Conservation (phyloP, 148 eudicot genomes). For the Rhododendron griersonianum region DNA sequence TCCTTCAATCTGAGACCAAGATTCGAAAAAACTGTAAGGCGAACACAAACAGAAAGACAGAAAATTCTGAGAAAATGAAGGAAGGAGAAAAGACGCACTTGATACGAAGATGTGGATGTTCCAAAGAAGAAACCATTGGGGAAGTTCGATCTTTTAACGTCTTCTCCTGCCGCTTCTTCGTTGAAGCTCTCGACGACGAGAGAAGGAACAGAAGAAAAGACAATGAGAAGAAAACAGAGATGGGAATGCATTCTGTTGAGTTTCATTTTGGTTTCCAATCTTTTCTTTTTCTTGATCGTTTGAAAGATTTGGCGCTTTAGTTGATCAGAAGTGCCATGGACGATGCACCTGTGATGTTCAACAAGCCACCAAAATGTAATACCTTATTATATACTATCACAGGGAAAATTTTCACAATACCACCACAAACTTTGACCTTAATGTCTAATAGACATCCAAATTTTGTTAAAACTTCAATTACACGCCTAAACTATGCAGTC, state of each 20-base stretch:
- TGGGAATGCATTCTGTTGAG: background rate
- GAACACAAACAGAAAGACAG: background rate
- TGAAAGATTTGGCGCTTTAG: no score
- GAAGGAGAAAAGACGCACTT: background rate
- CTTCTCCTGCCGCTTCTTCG: background rate
- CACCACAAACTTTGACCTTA: no score
- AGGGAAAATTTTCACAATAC: no score
- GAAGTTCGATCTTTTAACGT: background rate
- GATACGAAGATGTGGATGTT: background rate
- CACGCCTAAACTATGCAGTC: no score
- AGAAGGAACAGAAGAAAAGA: background rate
- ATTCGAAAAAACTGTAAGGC: background rate
- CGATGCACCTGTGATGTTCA: no score
- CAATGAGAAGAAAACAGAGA: background rate
- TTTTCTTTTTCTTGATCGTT: background rate
- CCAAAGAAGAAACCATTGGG: background rate
- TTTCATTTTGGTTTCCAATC: background rate
- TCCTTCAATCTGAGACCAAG: slow-evolving; percentile 51
- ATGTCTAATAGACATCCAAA: no score
- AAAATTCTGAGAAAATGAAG: background rate
- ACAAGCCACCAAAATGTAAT: background rate
- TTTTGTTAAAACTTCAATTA: no score
- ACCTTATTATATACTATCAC: no score
- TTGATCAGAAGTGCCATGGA: no score
- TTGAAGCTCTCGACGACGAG: background rate